phyloP scores from a whole-genome alignment of 768 basidiomycete species.

The Rhodotorula paludigena region DNA sequence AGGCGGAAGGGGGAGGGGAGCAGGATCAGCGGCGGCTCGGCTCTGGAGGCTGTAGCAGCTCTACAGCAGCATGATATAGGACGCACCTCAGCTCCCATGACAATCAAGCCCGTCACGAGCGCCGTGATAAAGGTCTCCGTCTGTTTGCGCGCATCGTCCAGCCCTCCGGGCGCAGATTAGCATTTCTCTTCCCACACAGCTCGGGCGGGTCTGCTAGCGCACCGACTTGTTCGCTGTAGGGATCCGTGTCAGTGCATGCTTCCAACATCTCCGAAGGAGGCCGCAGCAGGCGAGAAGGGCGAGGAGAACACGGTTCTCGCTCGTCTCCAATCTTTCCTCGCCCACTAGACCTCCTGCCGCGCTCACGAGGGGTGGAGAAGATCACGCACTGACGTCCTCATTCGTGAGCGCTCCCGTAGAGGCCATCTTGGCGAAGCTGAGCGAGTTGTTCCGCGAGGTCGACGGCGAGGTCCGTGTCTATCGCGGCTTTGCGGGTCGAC shows the following conservation, averaged over 20 bases:
- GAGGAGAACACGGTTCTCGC: no score
- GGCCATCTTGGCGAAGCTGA: background rate
- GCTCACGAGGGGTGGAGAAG: background rate
- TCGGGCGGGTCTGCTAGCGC: background rate
- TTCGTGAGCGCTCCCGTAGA: background rate
- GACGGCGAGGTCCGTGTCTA: background rate
- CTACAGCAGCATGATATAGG: background rate
- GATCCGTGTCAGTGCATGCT: background rate
- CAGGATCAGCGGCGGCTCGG: background rate
- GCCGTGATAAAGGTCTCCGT: constrained; percentile 69
- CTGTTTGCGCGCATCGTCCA: background rate
- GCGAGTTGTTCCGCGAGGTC: no score
- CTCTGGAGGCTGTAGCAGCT: background rate
- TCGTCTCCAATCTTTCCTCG: no score
- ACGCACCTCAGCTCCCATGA: constrained; percentile 43
- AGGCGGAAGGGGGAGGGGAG: constrained; percentile 41
- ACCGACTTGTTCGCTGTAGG: constrained; percentile 10
- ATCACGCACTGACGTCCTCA: constrained; percentile 4
- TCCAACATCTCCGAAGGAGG: background rate
- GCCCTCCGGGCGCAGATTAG: no score
- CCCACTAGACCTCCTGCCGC: background rate
- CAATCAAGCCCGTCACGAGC: constrained; percentile 68
- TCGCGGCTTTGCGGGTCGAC: no score
- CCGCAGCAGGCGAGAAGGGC: background rate
- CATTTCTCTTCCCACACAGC: background rate